A percentile compares a stretch with the other conserved stretches of the same genome.
phyloP scores from a whole-genome alignment of 257 asterid genomes.

The Capsicum pubescens region DNA sequence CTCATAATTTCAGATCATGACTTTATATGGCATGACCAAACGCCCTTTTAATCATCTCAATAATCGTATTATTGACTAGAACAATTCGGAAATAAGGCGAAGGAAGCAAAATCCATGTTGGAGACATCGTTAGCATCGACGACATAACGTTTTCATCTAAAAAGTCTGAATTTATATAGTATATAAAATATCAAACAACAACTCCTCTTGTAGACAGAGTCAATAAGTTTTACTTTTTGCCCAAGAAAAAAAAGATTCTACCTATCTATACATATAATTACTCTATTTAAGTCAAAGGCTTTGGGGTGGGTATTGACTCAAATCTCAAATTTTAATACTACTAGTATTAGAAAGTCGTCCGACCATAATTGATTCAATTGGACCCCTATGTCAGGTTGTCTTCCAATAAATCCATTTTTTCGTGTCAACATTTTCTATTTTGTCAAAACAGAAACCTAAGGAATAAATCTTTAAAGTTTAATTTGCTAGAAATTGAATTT shows the following conservation, averaged over 20 bases:
- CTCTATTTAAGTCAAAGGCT: neutral
- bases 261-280: neutral
- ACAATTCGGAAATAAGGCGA: neutral
- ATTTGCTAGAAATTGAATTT: no score
- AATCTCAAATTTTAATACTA: neutral
- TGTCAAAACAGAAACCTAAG: no score
- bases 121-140: neutral
- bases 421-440: neutral
- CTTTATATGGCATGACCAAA: no score
- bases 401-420: neutral
- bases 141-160: neutral
- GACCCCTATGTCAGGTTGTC: neutral
- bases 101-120: slow-evolving; percentile 19
- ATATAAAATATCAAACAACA: no score
- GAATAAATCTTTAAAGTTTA: no score
- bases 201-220: no score
- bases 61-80: no score
- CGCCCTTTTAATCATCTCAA: neutral
- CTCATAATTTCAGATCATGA: no score
- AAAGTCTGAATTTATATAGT: no score
- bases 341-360: neutral
- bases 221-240: neutral
- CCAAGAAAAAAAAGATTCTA: neutral
- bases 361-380: neutral
- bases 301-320: neutral